Evolutionary conservation across 176 grass and related monocot species (phyloP), one percentile per base, ranked within the genome.

Genomic region (Zizania latifolia): DNA sequence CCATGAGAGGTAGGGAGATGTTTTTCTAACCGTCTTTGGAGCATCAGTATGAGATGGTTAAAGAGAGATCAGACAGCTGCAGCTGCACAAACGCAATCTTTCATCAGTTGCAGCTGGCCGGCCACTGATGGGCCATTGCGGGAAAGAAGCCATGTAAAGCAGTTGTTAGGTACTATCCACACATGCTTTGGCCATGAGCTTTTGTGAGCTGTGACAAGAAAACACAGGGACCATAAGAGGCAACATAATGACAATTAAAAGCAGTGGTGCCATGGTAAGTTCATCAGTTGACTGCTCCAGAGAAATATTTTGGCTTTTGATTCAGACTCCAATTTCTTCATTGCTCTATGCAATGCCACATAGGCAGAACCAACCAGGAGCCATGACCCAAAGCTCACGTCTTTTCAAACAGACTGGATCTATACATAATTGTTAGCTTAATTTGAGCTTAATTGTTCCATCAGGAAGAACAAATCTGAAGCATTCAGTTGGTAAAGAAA

Each of bases 241-340:
- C 54, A 86, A 67, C 62, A 53, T 59, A 8, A 62, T 81, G 53
- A 23, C 62, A 74, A 31, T 3, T 30, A 46, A 16, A 37, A 10
- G 21, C 8, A n/a, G 62, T 51, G 46, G 21, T 51, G 21, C 21
- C 46, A 51, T 51, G 10, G 58, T 72, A 80, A 43, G 66, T 62
- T 71, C 40, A 14, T 34, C 48, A 12, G 54, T 59, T 59, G 77
- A 34, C 55, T 61, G 66, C 78, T 61, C 15, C 66, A 61, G 10
- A 65, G 75, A 78, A 43, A 78, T 22, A 38, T 74, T 48, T 57
- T 70, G 54, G 60, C 68, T 85, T 85, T 85, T 79, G 75, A 79
- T 48, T 40, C 48, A 72, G 15, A 0, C 23, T 23, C 4, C 10
- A 17, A 58, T 78, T 65, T 26, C 8, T 53, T 11, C 0, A 53